phyloP scores from a whole-genome alignment of 495 filamentous ascomycete genomes.

The Melanomma pulvis-pyrius region DNA sequence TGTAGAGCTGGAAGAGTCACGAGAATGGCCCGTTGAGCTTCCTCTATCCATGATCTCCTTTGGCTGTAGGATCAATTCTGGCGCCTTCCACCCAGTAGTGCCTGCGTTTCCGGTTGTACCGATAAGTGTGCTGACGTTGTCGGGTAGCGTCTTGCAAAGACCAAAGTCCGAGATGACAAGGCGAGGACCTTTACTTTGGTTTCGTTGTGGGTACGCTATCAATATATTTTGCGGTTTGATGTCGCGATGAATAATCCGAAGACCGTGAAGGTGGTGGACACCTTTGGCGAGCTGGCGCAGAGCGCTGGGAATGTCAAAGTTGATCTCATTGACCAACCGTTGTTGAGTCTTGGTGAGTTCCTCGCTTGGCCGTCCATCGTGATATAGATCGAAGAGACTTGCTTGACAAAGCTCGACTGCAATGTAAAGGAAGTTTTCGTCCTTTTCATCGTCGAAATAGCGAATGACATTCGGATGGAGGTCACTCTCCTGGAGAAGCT shows the following conservation, averaged over 20 bases:
- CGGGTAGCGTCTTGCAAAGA: conserved; percentile 96
- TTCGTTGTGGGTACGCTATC: conserved; percentile 60
- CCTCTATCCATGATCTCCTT: conserved; percentile 62
- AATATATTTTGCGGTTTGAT: conserved; percentile 97
- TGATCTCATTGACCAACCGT: conserved; percentile 57
- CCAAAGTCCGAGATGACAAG: conserved; percentile 97
- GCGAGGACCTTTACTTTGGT: conserved; percentile 59
- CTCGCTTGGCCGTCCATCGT: conserved; percentile 44
- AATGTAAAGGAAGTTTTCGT: conserved; percentile 92
- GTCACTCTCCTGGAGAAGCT: conserved; percentile 86
- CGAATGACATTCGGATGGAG: conserved; percentile 96
- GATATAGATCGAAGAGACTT: conserved; percentile 85
- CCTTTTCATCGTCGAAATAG: conserved; percentile 88
- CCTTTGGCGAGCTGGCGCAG: conserved; percentile 86
- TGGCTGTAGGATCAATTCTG: conserved; percentile 74
- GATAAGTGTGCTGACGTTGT: conserved; percentile 90
- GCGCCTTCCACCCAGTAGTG: conserved; percentile 93
- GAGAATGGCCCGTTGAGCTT: conserved; percentile 41
- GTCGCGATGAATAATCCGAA: conserved; percentile 95
- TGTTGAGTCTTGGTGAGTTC: conserved; percentile 36
- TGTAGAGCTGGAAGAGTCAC: conserved; percentile 40
- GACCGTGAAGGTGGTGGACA: conserved; percentile 81
- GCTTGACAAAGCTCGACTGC: conserved; percentile 94
- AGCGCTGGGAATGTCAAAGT: conserved; percentile 62
- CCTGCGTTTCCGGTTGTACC: conserved; percentile 93